Evolutionary conservation across 2,329 filamentous ascomycete genomes (phyloP).

Genomic region (Lanzia echinophila): DNA sequence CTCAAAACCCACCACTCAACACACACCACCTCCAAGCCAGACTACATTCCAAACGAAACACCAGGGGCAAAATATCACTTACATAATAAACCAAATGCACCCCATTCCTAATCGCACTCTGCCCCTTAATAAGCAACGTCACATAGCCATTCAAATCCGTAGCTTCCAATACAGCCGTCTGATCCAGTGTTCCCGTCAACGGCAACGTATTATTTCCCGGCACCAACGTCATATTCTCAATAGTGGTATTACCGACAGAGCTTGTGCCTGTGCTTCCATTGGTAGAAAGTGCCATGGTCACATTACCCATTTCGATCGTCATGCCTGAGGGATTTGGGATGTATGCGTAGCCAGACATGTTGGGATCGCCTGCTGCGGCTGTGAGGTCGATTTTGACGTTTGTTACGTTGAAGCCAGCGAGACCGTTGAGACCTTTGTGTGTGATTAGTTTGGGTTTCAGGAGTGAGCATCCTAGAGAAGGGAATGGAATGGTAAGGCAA

Average conservation of each 20-base stretch:
- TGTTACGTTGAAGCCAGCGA: constrained; percentile 44
- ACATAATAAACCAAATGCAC: constrained; percentile 46
- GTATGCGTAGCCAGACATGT: constrained; percentile 45
- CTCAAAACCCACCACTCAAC: background rate
- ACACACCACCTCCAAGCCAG: background rate
- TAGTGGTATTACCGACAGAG: constrained; percentile 41
- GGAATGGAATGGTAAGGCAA: background rate
- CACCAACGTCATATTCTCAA: constrained; percentile 43
- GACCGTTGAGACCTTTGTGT: constrained; percentile 50
- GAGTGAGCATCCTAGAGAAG: background rate
- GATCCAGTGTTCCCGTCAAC: constrained; percentile 43
- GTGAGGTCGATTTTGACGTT: constrained; percentile 40
- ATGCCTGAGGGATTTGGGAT: constrained; percentile 56
- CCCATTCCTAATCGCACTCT: constrained; percentile 41
- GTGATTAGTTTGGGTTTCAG: background rate
- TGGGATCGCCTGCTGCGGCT: constrained; percentile 38
- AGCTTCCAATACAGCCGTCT: constrained; percentile 29
- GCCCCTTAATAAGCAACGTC: constrained; percentile 44
- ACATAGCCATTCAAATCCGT: constrained; percentile 36
- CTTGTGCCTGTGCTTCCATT: constrained; percentile 31
- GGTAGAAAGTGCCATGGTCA: constrained; percentile 45
- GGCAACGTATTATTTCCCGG: constrained; percentile 48
- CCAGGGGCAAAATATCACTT: background rate
- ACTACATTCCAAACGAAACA: background rate
- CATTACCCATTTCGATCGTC: constrained; percentile 50